These are phyloP conservation scores for Pelargonium nanum DNA, from an alignment of 345 rosid species.

Conservation along the genomic window DNA sequence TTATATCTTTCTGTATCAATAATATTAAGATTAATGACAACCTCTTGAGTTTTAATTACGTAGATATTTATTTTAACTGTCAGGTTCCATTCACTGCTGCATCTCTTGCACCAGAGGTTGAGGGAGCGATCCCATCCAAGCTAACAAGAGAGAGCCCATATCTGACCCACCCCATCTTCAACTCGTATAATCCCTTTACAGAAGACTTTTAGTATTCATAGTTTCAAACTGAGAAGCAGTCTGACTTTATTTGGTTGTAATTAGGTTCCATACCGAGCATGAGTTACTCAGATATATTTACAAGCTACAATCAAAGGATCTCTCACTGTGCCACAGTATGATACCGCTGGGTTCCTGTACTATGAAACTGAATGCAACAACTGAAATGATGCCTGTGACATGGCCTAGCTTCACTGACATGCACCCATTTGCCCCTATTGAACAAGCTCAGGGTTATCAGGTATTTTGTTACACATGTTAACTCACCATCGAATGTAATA, in stretches of 20 bases:
- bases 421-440: slow-evolving; percentile 83
- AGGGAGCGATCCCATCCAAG: slow-evolving; percentile 55
- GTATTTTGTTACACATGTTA: slow-evolving; percentile 22
- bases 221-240: background rate
- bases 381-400: slow-evolving; percentile 97
- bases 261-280: slow-evolving; percentile 92
- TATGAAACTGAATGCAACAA: slow-evolving; percentile 93
- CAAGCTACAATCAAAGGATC: slow-evolving; percentile 75
- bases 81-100: slow-evolving; percentile 83
- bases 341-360: slow-evolving; percentile 98
- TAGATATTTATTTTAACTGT: slow-evolving; percentile 10
- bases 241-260: background rate
- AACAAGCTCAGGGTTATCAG: slow-evolving; percentile 86
- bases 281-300: slow-evolving; percentile 83
- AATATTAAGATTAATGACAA: slow-evolving; percentile 5
- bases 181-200: slow-evolving; percentile 40
- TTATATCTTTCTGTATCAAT: slow-evolving; percentile 6
- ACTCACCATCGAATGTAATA: background rate
- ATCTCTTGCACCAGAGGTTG: slow-evolving; percentile 82
- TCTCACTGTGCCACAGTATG: slow-evolving; percentile 98
- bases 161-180: slow-evolving; percentile 74
- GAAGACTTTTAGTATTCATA: background rate
- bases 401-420: slow-evolving; percentile 80
- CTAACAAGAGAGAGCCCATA: slow-evolving; percentile 64
- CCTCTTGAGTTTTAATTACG: slow-evolving; percentile 1